Base-by-base conservation (phyloP, 345 rosid genomes). In the Cochlearia excelsa region DNA sequence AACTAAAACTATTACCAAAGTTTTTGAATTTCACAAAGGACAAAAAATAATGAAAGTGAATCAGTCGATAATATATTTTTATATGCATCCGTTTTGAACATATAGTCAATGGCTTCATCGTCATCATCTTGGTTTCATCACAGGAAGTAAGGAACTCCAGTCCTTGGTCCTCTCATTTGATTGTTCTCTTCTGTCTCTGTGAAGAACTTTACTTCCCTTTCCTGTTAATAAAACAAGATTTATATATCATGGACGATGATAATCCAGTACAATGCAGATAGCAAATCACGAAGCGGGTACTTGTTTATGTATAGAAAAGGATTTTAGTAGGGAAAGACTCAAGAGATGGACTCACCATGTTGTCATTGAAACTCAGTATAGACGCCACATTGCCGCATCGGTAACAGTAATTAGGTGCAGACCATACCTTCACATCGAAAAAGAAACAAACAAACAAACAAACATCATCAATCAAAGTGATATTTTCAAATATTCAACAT, bases 321-420 rank as follows among this genome's bases (percentile, higher is more conserved):
- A 54, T 54, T 28, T 48, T 39, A 48, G 16, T 16, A 9, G 26
- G 16, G 56, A 47, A 16, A 50, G 16, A 26, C 44, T 64, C 8
- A 30, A 46, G 61, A 50, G 55, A 66, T 37, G 63, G 52, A 16
- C 84, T 83, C 69, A 85, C 99, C 99, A 90, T 90, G 66, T 84
- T 90, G 73, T 94, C 99, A 72, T 84, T 84, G 78, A 87, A 94
- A 80, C 97, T 85, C 87, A 94, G 79, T 68, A 94, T 90, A 37
- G 99, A 94, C 58, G 99, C 99, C 3, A 93, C 99, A 75, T 93
- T 93, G 57, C 99, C 97, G 73, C 99, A 93, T 10, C 99, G 96
- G 62, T 93, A 93, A 69, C 99, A 93, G 63, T 93, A 93, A 78
- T 93, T 93, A 40, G 97, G 99, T 0, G 99, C 99, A 71, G 97